Evolutionary conservation across 768 basidiomycete genomes (phyloP), one percentile per base, ranked within the genome.

Genomic region (Termitomyces sp.): DNA sequence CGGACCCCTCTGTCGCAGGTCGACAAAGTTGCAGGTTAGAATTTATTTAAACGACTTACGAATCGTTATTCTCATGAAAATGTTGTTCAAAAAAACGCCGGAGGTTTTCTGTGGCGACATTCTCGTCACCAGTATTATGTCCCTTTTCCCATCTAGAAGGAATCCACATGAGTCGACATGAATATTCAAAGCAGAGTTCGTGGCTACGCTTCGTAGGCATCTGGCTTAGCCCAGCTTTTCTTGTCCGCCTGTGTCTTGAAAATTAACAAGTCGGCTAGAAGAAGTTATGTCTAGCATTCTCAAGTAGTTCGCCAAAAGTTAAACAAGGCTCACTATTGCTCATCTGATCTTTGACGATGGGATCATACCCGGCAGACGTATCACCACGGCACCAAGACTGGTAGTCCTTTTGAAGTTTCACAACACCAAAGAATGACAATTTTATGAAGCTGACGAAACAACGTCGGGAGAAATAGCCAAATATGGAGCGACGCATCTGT

Each of bases 31-130:
- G 23, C 23, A 17, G 57, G 16, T 23, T 9, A 44, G 7, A 42
- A n/a, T 19, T 5, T 10, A 40, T 38, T 4, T 43, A 27, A 2
- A 14, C 40, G 11, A 41, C 90, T 63, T 58, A 92, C 90, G 90
- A 93, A 68, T 93, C 90, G 60, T 84, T 86, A 34, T 77, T 80
- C 55, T 88, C 84, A 60, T 92, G 87, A 64, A 94, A 94, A 65
- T 84, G 87, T 58, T 93, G 92, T 66, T 93, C 91, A 62, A 93
- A 94, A 68, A 89, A 94, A 52, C 82, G 75, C 34, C 90, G 81
- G 38, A 94, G 71, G 62, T 83, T 86, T 61, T 91, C 90, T 2
- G 82, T 77, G 0, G 89, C 90, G 9, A 80, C 62, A 44, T 82
- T 83, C 59, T 85, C 85, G 68, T 93, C 90, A 0, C 88, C 89